Percentiles rank a stretch among this genome's conserved stretches.
Conservation (phyloP, 164 flowering plant genomes). For the Tetrastigma voinierianum region DNA sequence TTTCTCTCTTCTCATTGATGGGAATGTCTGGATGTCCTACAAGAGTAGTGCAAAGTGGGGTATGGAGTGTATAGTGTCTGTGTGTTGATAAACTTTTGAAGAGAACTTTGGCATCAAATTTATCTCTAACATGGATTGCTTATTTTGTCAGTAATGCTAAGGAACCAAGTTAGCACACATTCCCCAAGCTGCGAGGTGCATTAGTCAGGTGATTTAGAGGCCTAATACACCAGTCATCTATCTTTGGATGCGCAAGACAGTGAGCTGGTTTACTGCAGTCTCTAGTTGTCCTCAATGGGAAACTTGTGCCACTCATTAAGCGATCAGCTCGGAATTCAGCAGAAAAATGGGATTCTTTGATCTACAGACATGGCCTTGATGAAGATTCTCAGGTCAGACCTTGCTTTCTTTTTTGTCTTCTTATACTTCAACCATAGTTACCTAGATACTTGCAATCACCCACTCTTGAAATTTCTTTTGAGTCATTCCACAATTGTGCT, state of each 20-base stretch:
- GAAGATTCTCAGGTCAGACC: conserved; percentile 75
- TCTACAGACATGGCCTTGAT: conserved; percentile 65
- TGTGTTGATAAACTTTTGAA: no score
- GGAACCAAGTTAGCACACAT: conserved; percentile 83
- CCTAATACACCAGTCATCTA: conserved; percentile 86
- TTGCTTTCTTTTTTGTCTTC: not conserved
- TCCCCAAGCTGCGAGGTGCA: conserved; percentile 98
- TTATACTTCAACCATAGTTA: not conserved
- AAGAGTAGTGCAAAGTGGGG: no score
- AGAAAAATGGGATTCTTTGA: conserved; percentile 97
- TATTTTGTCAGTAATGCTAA: conserved; percentile 74
- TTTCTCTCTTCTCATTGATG: no score
- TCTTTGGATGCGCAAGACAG: conserved; percentile 97
- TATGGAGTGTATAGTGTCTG: no score
- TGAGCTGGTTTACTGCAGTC: conserved; percentile 89
- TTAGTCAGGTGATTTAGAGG: conserved; percentile 64
- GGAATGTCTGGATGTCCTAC: no score
- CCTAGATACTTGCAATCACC: not conserved
- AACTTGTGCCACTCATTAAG: conserved; percentile 75
- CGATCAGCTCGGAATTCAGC: conserved; percentile 80
- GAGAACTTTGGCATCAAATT: not conserved
- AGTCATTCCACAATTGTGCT: no score
- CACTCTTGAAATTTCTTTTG: no score
- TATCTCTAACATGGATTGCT: conserved; percentile 14
- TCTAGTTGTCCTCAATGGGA: conserved; percentile 60